Evolutionary conservation across 768 basidiomycete species (phyloP), one percentile per base, ranked within the genome.

Genomic region (Phanerochaete sordida): DNA sequence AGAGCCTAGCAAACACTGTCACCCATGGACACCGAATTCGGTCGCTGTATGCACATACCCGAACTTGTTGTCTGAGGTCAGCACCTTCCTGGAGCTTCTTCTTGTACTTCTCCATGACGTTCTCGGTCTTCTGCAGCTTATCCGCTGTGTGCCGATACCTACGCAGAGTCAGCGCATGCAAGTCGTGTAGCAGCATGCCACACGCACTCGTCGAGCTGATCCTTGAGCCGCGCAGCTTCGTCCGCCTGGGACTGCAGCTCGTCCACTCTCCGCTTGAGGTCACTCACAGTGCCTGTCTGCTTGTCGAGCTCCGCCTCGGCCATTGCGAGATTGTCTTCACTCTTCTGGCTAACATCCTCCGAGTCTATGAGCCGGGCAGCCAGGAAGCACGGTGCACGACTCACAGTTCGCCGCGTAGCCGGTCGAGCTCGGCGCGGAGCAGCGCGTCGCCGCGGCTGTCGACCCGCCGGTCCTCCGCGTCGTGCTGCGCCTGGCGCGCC

Each of bases 31-130:
- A 57, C 44, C 1, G 15, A 27, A 26, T 45, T n/a, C 23, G 16
- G 1, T 13, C n/a, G 23, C 45, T 27, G 68, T 66, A 26, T 19
- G 70, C 65, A 66, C 73, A 37, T 58, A 89, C 92, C 76, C 91
- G 93, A 68, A 95, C 85, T 59, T 88, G 86, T 62, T 93, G 92
- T 27, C 94, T 85, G 21, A 95, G 77, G 64, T 96, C 93, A 15
- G 91, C 93, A 3, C 90, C 86, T 71, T 98, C 97, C 67, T 98
- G 96, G 1, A 98, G 81, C 75, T 98, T 99, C 81, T 93, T 95
- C 77, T 95, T 96, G 74, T 98, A 95, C 73, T 98, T 99, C 74
- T 98, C 95, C 84, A 97, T 92, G 28, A 97, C 95, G 68, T 95
- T 95, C 75, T 98, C 97, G 1, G 88, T 90, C 79, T 98, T 98